Base-by-base conservation (phyloP, 1,284 basidiomycete genomes). In the Sanghuangporus sanghuang region DNA sequence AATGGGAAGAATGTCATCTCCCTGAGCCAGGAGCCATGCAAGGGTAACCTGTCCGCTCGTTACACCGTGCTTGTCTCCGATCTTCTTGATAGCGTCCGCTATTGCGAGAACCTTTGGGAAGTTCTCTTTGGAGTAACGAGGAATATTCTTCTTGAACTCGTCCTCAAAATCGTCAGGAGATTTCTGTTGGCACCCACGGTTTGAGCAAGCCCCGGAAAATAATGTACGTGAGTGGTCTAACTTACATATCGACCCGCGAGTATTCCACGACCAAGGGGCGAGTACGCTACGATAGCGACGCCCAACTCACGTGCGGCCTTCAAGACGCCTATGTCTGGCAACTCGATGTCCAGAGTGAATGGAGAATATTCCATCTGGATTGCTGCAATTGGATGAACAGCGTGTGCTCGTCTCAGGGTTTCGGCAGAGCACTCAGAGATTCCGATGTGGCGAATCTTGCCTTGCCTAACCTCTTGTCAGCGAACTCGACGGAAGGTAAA, bases 311-410 rank as follows among this genome's bases (percentile, higher is more conserved):
- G 72, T 0, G 80, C 81, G 0, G 81, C 76, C 50, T 80, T 76
- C 12, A 85, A 71, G 0, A 86, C 67, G 1, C 73, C 80, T 11
- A 82, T 72, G 67, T 81, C 76, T 40, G 75, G 73, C 57, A 79
- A 74, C 68, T 84, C 82, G 66, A 84, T 81, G 64, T 84, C 77
- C 36, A 80, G 75, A 16, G 78, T 78, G 75, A 86, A 88, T 0
- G 87, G 85, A 2, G 83, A 85, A 67, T 82, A 84, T 71, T 89
- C 87, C 38, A 87, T 74, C 72, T 90, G 85, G 27, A 89, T 73
- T 3, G 84, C 85, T 1, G 83, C 72, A 66, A 90, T 84, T 0
- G 83, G 84, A 67, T 85, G 82, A 5, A 86, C 77, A 16, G 81
- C 80, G 66, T 85, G 79, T 3, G 89, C 89, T 50, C 86, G 83